Percentiles rank a stretch among this genome's conserved stretches.
Evolutionary conservation across 1,284 basidiomycete species (phyloP).

Genomic region (Trametes hirsuta): DNA sequence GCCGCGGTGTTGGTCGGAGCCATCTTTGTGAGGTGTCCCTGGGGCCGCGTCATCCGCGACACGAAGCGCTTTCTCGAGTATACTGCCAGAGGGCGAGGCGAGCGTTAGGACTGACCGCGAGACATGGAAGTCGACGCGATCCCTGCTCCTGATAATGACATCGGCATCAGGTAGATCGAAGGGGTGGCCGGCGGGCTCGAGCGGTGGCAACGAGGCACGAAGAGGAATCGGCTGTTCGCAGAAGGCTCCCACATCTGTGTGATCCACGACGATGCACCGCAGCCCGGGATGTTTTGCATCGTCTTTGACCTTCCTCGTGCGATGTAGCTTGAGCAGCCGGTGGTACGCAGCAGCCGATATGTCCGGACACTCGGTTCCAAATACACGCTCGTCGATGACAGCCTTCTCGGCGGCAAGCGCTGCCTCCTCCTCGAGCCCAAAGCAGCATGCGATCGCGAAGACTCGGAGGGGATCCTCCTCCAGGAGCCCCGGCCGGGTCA

Average conservation of each 20-base stretch:
- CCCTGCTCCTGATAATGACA: conserved; percentile 36
- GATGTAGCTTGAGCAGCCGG: conserved; percentile 11
- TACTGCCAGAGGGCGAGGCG: conserved; percentile 17
- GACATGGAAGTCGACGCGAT: conserved; percentile 22
- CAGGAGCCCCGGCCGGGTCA: neutral
- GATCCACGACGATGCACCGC: neutral
- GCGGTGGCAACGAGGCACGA: neutral
- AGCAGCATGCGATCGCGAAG: conserved; percentile 38
- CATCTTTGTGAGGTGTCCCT: neutral
- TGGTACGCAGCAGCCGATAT: conserved; percentile 19
- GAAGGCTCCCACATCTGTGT: neutral
- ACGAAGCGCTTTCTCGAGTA: neutral
- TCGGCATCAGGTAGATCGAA: conserved; percentile 23
- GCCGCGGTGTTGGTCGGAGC: neutral
- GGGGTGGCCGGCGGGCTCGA: neutral
- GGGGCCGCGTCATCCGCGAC: neutral
- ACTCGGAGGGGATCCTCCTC: conserved; percentile 33
- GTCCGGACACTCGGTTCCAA: conserved; percentile 13
- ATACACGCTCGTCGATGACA: neutral
- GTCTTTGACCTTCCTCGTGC: neutral
- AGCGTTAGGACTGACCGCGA: conserved; percentile 20
- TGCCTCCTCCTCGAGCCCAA: conserved; percentile 27
- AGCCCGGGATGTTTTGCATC: neutral
- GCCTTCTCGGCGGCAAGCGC: conserved; percentile 6
- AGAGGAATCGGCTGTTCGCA: neutral